Conservation (phyloP, 257 asterid genomes). For the Penstemon davidsonii region DNA sequence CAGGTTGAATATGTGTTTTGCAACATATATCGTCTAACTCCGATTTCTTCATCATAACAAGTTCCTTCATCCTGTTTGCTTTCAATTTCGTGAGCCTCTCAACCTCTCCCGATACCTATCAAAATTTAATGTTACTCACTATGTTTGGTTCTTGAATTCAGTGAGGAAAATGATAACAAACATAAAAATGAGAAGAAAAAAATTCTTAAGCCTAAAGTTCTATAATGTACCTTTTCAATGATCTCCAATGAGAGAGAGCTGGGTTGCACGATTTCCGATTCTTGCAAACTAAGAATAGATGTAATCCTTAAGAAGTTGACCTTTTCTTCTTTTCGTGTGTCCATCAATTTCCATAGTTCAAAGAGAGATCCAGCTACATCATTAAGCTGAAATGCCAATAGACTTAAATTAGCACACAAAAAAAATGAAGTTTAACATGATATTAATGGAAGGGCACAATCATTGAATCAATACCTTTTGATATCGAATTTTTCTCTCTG, state of each 20-base stretch:
- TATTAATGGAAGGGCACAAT: conserved; percentile 12
- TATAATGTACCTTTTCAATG: conserved; percentile 60
- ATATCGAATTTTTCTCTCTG: conserved; percentile 70
- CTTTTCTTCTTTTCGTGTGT: conserved; percentile 63
- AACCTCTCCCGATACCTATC: conserved; percentile 72
- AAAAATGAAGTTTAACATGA: conserved; percentile 12
- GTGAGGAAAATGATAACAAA: too few relatives aligned
- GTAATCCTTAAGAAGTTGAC: conserved; percentile 51
- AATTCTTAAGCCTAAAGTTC: too few relatives aligned
- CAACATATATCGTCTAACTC: conserved; percentile 84
- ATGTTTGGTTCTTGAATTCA: conserved; percentile 1
- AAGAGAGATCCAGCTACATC: conserved; percentile 66
- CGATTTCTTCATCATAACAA: conserved; percentile 76
- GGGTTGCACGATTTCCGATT: conserved; percentile 63
- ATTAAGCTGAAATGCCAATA: conserved; percentile 62
- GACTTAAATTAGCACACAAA: conserved; percentile 27
- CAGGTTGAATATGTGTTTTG: conserved; percentile 75
- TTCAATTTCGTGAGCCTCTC: conserved; percentile 81
- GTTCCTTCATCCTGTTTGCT: conserved; percentile 92
- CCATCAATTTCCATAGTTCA: conserved; percentile 94
- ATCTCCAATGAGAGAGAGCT: conserved; percentile 70
- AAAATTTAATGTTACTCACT: conserved; percentile 17
- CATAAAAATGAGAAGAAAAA: too few relatives aligned
- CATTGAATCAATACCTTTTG: conserved; percentile 58
- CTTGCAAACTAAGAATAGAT: conserved; percentile 56